phyloP scores from a whole-genome alignment of 768 basidiomycete genomes.

The Suillus alpinus region DNA sequence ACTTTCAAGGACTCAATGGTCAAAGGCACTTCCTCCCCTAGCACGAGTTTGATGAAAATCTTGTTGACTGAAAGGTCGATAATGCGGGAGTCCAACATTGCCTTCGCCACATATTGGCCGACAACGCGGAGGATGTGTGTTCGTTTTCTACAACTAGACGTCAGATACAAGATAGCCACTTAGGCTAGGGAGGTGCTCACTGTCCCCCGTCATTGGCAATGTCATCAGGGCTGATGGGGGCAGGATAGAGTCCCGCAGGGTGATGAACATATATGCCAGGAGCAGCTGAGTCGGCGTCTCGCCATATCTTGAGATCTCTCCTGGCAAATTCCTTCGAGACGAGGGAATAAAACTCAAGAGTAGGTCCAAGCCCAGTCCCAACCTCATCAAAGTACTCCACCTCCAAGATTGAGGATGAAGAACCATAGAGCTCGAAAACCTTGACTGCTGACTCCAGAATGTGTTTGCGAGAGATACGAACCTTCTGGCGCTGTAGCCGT shows the following conservation, averaged over 20 bases:
- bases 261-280: slow-evolving; percentile 76
- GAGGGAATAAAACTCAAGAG: slow-evolving; percentile 97
- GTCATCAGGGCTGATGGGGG: slow-evolving; percentile 72
- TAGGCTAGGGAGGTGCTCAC: slow-evolving; percentile 40
- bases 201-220: slow-evolving; percentile 70
- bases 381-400: slow-evolving; percentile 99
- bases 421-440: slow-evolving; percentile 94
- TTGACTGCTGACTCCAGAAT: slow-evolving; percentile 95
- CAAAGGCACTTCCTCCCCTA: slow-evolving; percentile 83
- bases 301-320: slow-evolving; percentile 86
- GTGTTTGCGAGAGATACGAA: slow-evolving; percentile 92
- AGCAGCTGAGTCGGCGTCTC: slow-evolving; percentile 69
- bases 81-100: slow-evolving; percentile 94
- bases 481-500: slow-evolving; percentile 91
- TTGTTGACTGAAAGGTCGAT: slow-evolving; percentile 95
- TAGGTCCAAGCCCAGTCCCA: slow-evolving; percentile 95
- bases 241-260: slow-evolving; percentile 84
- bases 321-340: slow-evolving; percentile 94
- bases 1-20: slow-evolving; percentile 84
- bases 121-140: slow-evolving; percentile 86
- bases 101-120: slow-evolving; percentile 96
- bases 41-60: slow-evolving; percentile 87
- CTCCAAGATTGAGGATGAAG: slow-evolving; percentile 89
- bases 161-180: slow-evolving; percentile 4
- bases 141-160: slow-evolving; percentile 54